Percentiles rank a stretch among this genome's conserved stretches.
Conservation (phyloP, 257 asterid species). For the Ballota nigra region DNA sequence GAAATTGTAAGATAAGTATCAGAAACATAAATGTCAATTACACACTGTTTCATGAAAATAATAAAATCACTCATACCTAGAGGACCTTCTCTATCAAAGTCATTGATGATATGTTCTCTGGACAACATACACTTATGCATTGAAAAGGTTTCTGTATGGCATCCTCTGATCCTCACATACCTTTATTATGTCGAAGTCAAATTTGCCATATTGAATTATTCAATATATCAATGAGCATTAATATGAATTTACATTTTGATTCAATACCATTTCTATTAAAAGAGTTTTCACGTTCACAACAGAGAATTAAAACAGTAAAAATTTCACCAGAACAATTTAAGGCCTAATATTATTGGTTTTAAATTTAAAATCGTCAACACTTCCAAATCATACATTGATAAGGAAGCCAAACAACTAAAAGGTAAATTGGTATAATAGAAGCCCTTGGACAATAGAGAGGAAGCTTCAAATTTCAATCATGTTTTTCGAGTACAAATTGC, state of each 20-base stretch:
- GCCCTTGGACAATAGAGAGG: too few species aligned
- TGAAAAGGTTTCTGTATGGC: slow-evolving; percentile 41
- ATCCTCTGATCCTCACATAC: slow-evolving; percentile 57
- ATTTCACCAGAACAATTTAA: not conserved
- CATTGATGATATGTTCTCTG: slow-evolving; percentile 53
- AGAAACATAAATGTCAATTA: not conserved
- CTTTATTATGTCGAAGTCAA: slow-evolving; percentile 26
- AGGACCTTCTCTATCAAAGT: slow-evolving; percentile 40
- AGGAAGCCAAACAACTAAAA: too few species aligned
- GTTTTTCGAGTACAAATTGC: too few species aligned
- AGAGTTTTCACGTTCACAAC: not conserved
- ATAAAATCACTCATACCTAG: slow-evolving; percentile 23
- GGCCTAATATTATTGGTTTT: not conserved
- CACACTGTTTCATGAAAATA: not conserved
- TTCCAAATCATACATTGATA: slow-evolving; percentile 2
- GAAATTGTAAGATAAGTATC: not conserved
- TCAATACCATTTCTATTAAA: not conserved
- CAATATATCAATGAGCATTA: slow-evolving; percentile 7
- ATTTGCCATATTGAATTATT: slow-evolving; percentile 27
- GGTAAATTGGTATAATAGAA: too few species aligned
- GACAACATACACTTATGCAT: slow-evolving; percentile 67
- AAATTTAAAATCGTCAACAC: not conserved
- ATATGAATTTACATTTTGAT: not conserved
- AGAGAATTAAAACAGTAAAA: not conserved
- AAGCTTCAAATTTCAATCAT: too few species aligned